Evolutionary conservation across 1,139 yeast genomes (phyloP).

Genomic region (Pneumocystis oryctolagi): DNA sequence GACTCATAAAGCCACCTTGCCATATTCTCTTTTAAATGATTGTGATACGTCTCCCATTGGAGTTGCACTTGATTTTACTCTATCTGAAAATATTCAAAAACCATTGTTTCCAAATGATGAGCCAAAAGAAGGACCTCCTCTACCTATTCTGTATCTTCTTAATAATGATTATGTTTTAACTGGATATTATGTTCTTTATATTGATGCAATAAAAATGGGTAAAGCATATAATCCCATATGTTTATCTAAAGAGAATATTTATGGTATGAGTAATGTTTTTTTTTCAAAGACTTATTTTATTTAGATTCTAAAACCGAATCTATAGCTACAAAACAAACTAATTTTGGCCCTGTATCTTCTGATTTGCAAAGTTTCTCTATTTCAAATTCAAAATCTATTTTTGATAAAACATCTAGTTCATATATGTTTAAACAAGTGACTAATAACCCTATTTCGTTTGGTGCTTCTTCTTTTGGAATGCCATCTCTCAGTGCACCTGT

Average conservation of each 20-base stretch:
- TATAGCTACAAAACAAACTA: not conserved
- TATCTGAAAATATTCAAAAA: constrained; percentile 1
- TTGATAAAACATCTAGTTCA: not conserved
- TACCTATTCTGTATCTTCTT: constrained; percentile 6
- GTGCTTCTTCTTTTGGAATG: not conserved
- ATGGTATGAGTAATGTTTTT: not conserved
- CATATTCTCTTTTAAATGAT: constrained; percentile 5
- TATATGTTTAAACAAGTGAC: not conserved
- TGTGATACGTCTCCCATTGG: constrained; percentile 6
- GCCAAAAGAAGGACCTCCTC: constrained; percentile 1
- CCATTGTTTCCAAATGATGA: constrained; percentile 3
- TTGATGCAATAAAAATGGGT: constrained; percentile 2
- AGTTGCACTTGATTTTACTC: constrained; percentile 3
- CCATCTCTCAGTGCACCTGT: not conserved
- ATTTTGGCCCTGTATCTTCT: not conserved
- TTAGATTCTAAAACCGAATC: not conserved
- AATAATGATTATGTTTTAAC: constrained; percentile 3
- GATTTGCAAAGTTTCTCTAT: not conserved
- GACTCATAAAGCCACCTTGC: constrained; percentile 6
- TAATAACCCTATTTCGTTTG: not conserved
- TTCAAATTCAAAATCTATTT: not conserved
- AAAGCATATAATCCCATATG: not conserved
- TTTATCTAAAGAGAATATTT: not conserved
- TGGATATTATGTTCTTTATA: constrained; percentile 5
- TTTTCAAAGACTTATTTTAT: not conserved